These are phyloP conservation scores for Aspergillus awamori DNA, from an alignment of 2,329 filamentous ascomycete genomes.

Conservation along the genomic window DNA sequence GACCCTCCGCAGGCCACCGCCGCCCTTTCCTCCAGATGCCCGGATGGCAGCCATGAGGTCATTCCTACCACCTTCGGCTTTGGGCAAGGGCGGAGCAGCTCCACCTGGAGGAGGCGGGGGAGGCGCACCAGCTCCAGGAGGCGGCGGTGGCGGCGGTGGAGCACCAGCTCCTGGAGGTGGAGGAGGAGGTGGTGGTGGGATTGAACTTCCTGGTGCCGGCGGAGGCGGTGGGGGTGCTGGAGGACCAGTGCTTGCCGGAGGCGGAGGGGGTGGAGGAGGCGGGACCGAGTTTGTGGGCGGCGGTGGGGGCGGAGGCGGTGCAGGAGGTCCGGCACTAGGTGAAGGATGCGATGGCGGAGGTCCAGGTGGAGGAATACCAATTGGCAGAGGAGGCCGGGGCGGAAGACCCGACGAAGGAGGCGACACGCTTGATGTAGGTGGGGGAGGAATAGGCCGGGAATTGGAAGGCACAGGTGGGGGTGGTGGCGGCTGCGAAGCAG, in stretches of 20 bases:
- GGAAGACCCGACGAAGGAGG: slow-evolving; percentile 26
- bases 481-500: slow-evolving; percentile 45
- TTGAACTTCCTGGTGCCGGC: slow-evolving; percentile 15
- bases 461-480: slow-evolving; percentile 43
- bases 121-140: slow-evolving; percentile 40
- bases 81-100: slow-evolving; percentile 49
- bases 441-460: slow-evolving; percentile 37
- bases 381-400: slow-evolving; percentile 30
- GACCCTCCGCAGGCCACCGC: slow-evolving; percentile 50
- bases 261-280: slow-evolving; percentile 42
- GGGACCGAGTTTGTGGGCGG: too few species aligned
- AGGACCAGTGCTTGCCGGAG: slow-evolving; percentile 31
- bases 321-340: slow-evolving; percentile 34
- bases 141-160: slow-evolving; percentile 53
- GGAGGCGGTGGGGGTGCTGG: slow-evolving; percentile 42
- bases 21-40: slow-evolving; percentile 59
- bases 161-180: slow-evolving; percentile 35
- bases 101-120: slow-evolving; percentile 41
- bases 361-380: slow-evolving; percentile 58
- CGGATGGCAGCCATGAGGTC: slow-evolving; percentile 53
- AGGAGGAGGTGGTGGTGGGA: slow-evolving; percentile 29
- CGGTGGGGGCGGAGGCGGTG: slow-evolving; percentile 33
- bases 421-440: slow-evolving; percentile 30
- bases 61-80: slow-evolving; percentile 42
- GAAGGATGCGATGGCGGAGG: slow-evolving; percentile 48